Conservation (phyloP, 768 basidiomycete species). For the Leccinum sublutescens region DNA sequence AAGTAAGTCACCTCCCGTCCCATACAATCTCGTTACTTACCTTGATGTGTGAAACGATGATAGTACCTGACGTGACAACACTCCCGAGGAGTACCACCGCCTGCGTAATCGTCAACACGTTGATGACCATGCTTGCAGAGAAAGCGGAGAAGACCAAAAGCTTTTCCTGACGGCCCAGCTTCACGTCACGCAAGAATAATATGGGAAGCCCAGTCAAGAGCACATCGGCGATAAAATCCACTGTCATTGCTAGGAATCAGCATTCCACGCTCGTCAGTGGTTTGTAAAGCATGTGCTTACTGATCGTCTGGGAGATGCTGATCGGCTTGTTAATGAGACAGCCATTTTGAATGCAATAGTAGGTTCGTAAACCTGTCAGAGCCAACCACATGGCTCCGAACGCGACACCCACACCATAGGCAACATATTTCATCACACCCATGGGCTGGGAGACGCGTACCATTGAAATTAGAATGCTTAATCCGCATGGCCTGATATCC, state of each 20-base stretch:
- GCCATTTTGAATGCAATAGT: background rate
- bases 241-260: background rate
- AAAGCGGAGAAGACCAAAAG: background rate
- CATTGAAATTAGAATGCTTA: background rate
- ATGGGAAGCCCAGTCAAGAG: constrained; percentile 3
- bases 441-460: background rate
- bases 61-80: background rate
- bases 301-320: background rate
- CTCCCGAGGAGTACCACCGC: background rate
- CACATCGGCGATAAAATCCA: background rate
- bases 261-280: background rate
- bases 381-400: background rate
- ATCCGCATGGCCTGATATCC: background rate
- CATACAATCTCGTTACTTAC: background rate
- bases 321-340: background rate
- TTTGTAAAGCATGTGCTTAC: background rate
- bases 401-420: background rate
- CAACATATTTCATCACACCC: background rate
- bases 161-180: background rate
- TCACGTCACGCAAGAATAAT: constrained; percentile 4
- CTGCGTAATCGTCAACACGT: background rate
- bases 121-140: background rate
- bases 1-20: background rate
- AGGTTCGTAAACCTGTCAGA: background rate
- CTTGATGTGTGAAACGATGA: constrained; percentile 1